These are phyloP conservation scores for Trichomonas tenax DNA, from an alignment of 208 protist species.

Conservation along the genomic window DNA sequence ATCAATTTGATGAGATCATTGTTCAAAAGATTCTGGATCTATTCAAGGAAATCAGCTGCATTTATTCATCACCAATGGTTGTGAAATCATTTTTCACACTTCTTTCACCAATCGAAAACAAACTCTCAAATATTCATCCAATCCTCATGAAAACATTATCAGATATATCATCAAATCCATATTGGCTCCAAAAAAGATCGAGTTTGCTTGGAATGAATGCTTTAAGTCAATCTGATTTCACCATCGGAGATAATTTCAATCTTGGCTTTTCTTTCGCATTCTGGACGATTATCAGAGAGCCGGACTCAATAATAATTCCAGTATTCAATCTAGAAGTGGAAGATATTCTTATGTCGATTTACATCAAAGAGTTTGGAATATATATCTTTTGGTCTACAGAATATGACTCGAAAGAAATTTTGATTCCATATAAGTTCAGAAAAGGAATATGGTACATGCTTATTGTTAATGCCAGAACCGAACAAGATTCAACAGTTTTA, in stretches of 20 bases:
- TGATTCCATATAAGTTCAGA: neutral
- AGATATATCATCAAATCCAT: neutral
- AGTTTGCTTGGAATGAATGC: neutral
- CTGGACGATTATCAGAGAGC: neutral
- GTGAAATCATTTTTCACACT: neutral
- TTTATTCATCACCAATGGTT: neutral
- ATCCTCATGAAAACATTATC: neutral
- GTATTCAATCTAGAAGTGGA: neutral
- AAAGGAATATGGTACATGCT: neutral
- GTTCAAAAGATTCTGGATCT: neutral
- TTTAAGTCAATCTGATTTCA: neutral
- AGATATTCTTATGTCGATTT: neutral
- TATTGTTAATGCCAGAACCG: neutral
- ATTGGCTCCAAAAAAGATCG: neutral
- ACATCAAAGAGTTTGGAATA: neutral
- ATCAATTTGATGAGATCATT: neutral
- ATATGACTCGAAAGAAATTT: neutral
- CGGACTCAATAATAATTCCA: neutral
- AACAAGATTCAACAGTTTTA: neutral
- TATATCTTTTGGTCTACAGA: neutral
- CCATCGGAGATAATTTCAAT: neutral
- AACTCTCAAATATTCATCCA: neutral
- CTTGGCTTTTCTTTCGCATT: neutral
- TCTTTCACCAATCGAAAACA: neutral
- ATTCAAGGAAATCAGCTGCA: neutral